phyloP scores from a whole-genome alignment of 129 eudicot species.

The Centaurea solstitialis region DNA sequence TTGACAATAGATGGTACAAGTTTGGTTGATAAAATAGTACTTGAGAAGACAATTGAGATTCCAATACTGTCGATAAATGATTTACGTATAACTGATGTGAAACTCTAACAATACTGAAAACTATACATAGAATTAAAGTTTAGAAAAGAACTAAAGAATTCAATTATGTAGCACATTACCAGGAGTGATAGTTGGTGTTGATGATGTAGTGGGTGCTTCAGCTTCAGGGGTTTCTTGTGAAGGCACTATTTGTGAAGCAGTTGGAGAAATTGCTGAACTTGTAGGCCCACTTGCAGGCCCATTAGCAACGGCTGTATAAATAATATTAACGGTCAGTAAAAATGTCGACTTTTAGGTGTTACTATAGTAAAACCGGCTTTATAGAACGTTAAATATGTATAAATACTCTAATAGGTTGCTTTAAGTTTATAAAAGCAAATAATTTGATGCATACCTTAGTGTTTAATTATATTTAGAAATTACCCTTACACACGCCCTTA shows the following conservation, averaged over 20 bases:
- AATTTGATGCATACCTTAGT: too few relatives aligned
- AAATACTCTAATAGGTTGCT: too few relatives aligned
- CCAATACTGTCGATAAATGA: neutral
- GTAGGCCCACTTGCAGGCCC: constrained; percentile 35
- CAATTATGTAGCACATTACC: constrained; percentile 21
- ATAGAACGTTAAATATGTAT: too few relatives aligned
- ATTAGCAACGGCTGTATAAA: constrained; percentile 15
- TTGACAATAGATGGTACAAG: neutral
- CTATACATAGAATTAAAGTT: too few relatives aligned
- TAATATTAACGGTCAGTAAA: neutral
- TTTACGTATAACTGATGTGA: neutral
- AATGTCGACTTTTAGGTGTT: too few relatives aligned
- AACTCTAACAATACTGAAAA: neutral
- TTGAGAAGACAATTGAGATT: neutral
- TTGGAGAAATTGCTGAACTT: constrained; percentile 31
- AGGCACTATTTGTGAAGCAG: constrained; percentile 9
- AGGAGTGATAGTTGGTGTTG: constrained; percentile 20
- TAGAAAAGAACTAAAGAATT: neutral
- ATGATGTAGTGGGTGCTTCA: constrained; percentile 28
- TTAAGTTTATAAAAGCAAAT: neutral
- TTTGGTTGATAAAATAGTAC: neutral
- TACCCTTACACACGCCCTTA: too few relatives aligned
- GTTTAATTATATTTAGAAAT: too few relatives aligned
- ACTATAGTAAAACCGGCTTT: neutral
- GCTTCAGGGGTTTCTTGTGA: constrained; percentile 30